These are phyloP conservation scores for Globisporangium irregulare DNA, from an alignment of 352 stramenopile genomes.

Conservation along the genomic window DNA sequence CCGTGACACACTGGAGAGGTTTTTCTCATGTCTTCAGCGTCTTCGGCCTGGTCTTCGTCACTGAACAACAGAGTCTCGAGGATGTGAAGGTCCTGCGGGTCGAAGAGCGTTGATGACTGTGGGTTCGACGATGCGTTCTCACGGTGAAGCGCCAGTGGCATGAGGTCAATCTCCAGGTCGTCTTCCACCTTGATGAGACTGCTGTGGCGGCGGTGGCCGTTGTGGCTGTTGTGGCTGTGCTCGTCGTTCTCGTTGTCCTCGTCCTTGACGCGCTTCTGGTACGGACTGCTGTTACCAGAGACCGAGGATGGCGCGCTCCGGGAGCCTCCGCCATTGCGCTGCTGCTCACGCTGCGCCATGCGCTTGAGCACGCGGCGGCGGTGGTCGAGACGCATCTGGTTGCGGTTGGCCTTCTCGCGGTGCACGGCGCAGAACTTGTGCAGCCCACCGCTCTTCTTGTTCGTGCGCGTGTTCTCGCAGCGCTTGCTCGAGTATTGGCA, in stretches of 20 bases:
- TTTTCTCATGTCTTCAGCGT: constrained; percentile 9
- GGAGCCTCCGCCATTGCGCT: constrained; percentile 11
- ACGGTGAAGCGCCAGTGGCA: constrained; percentile 29
- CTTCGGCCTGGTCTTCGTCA: constrained; percentile 43
- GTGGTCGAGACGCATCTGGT: constrained; percentile 69
- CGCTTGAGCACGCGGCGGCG: constrained; percentile 51
- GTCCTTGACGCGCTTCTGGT: constrained; percentile 10
- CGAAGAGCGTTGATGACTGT: constrained; percentile 27
- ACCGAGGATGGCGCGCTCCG: constrained; percentile 16
- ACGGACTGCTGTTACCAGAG: constrained; percentile 25
- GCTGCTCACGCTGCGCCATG: constrained; percentile 46
- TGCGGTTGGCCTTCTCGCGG: constrained; percentile 59
- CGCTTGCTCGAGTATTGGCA: constrained; percentile 53
- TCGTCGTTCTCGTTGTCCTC: constrained; percentile 8
- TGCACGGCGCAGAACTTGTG: constrained; percentile 61
- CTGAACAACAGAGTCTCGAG: constrained; percentile 54
- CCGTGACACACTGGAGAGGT: neutral
- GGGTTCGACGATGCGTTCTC: constrained; percentile 16
- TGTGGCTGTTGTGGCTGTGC: constrained; percentile 2
- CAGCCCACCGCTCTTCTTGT: constrained; percentile 47
- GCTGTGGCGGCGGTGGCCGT: neutral
- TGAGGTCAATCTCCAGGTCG: constrained; percentile 22
- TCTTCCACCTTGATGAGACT: constrained; percentile 14
- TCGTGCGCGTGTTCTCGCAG: constrained; percentile 39
- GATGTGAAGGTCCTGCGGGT: constrained; percentile 46